phyloP scores from a whole-genome alignment of 2,329 filamentous ascomycete genomes.

The Thermothelomyces thermophilus region DNA sequence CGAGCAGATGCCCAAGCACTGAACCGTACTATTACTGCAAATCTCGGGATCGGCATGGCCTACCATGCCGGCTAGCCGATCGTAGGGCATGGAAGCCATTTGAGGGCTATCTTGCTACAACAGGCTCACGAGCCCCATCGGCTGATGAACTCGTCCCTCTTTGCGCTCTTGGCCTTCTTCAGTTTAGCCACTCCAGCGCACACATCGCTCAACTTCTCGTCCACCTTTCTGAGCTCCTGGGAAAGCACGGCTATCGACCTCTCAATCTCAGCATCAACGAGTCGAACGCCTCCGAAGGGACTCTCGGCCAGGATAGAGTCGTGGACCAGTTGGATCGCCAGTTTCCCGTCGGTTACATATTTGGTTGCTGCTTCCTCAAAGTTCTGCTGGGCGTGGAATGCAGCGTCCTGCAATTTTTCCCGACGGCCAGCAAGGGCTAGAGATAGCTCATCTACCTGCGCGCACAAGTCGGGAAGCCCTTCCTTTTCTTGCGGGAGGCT shows the following conservation, averaged over 20 bases:
- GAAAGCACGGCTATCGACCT: conserved; percentile 41
- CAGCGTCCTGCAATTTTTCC: conserved; percentile 39
- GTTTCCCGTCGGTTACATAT: conserved; percentile 41
- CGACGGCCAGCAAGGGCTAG: conserved; percentile 35
- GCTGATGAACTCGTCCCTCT: conserved; percentile 43
- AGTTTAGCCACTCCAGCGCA: conserved; percentile 33
- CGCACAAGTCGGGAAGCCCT: conserved; percentile 1
- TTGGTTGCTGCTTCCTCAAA: conserved; percentile 40
- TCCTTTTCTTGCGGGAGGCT: conserved; percentile 22
- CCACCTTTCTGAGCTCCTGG: conserved; percentile 39
- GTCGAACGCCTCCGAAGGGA: conserved; percentile 39
- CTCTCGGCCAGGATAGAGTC: conserved; percentile 50
- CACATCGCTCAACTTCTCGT: conserved; percentile 33
- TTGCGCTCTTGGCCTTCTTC: conserved; percentile 37
- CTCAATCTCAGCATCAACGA: conserved; percentile 49
- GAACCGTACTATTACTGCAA: no score
- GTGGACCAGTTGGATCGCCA: conserved; percentile 43
- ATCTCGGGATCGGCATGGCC: no score
- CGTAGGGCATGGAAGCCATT: no score
- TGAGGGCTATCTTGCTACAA: no score
- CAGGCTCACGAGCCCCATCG: conserved; percentile 32
- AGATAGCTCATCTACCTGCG: conserved; percentile 24
- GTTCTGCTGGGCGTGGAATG: conserved; percentile 40
- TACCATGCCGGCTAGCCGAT: no score
- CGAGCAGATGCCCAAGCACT: no score